Base-by-base conservation (phyloP, 495 filamentous ascomycete genomes). In the Talaromyces ruber region DNA sequence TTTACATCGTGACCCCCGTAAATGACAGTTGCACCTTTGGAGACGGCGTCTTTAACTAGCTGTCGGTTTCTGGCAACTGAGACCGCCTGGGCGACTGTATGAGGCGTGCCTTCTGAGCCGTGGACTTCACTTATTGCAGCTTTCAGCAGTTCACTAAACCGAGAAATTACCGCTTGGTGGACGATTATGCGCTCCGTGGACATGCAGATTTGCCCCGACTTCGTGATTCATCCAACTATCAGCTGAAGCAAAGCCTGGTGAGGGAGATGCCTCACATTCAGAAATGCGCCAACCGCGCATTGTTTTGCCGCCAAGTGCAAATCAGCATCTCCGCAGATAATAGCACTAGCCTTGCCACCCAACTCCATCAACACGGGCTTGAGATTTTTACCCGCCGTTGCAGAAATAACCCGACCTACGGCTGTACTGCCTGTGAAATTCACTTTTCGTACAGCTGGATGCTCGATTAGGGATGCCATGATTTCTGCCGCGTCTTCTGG, bases 191-290 rank as follows among this genome's bases (percentile, higher is more conserved):
- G 85, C 77, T 96, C 93, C 0, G 92, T 96, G 1, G 86, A 83
- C 93, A 97, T 94, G 77, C 93, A 97, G 55, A 95, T 85, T 79
- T 97, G 93, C 0, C 93, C 93, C 24, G 83, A 74, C 59, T 61
- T n/a, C n/a, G n/a, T n/a, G n/a, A n/a, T n/a, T 28, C 51, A 51
- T 18, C 14, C 53, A 18, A 6, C 32, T 14, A 34, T 28, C 11
- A 14, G 26, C 2, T 2, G n/a, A 34, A 12, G 30, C 30, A 34
- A 3, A 12, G 9, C 0, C 30, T 34, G 30, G 1, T 1, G 30
- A 34, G 9, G 12, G n/a, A n/a, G n/a, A n/a, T n/a, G 0, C 12
- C 28, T 50, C n/a, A 61, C 59, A 50, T 84, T 78, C 70, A 83
- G 65, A 63, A 84, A 84, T 0, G 82, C 74, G 43, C 84, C 80